phyloP scores from a whole-genome alignment of 352 stramenopile genomes.

The Phytopythium vexans region DNA sequence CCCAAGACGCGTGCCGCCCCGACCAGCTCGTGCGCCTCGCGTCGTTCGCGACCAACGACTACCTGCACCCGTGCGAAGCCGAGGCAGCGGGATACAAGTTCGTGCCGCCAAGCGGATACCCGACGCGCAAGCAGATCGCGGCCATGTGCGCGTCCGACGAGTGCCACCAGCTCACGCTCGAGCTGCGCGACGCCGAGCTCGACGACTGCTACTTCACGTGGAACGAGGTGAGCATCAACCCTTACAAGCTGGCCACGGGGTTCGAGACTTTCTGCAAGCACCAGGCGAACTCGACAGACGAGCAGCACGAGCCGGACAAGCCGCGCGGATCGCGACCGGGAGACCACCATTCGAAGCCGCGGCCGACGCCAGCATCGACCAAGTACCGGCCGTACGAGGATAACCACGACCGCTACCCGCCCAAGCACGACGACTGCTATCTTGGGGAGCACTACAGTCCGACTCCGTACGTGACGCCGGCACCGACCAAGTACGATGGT shows the following conservation, averaged over 20 bases:
- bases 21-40: conserved; percentile 20
- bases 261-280: conserved; percentile 3
- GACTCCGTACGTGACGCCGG: no score
- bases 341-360: background rate
- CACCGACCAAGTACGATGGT: no score
- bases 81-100: conserved; percentile 17
- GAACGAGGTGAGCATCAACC: conserved; percentile 16
- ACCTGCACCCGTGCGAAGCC: conserved; percentile 24
- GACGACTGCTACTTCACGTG: conserved; percentile 21
- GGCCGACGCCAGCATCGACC: conserved; percentile 5
- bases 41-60: conserved; percentile 21
- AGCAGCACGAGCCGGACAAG: background rate
- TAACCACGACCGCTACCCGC: no score
- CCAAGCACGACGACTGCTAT: no score
- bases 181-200: conserved; percentile 16
- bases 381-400: no score
- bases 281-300: background rate
- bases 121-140: conserved; percentile 18
- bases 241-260: background rate
- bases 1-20: conserved; percentile 19
- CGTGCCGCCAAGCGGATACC: conserved; percentile 12
- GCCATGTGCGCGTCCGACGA: conserved; percentile 18
- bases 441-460: no score
- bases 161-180: conserved; percentile 14
- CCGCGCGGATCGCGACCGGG: background rate